A percentile compares a stretch with the other conserved stretches of the same genome.
phyloP scores from a whole-genome alignment of 1,139 yeast species.

The Geotrichum klebahnii region DNA sequence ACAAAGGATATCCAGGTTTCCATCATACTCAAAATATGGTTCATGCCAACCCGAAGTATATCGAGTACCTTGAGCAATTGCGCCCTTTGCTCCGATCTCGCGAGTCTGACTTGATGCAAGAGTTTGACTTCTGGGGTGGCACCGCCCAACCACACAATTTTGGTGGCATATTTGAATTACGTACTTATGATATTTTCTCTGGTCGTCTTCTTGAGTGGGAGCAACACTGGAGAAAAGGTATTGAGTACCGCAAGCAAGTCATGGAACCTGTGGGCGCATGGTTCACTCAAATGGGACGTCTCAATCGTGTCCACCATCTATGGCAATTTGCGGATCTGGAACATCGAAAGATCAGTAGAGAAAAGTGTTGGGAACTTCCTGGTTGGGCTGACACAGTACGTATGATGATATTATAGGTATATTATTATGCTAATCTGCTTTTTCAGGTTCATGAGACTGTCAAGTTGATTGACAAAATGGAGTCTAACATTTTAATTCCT shows the following conservation, averaged over 20 bases:
- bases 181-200: slow-evolving; percentile 41
- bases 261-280: slow-evolving; percentile 49
- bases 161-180: slow-evolving; percentile 44
- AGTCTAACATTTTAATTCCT: slow-evolving; percentile 42
- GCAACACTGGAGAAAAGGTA: slow-evolving; percentile 42
- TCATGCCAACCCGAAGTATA: slow-evolving; percentile 36
- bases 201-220: slow-evolving; percentile 45
- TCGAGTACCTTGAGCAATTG: slow-evolving; percentile 34
- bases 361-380: slow-evolving; percentile 44
- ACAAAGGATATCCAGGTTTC: slow-evolving; percentile 43
- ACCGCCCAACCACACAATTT: slow-evolving; percentile 43
- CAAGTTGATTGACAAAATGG: slow-evolving; percentile 41
- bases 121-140: slow-evolving; percentile 46
- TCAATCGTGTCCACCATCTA: slow-evolving; percentile 43
- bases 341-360: slow-evolving; percentile 42
- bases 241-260: slow-evolving; percentile 43
- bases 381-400: slow-evolving; percentile 43
- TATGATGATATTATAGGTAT: neutral
- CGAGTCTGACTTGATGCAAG: slow-evolving; percentile 40
- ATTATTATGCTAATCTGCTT: slow-evolving; percentile 16
- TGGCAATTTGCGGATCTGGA: slow-evolving; percentile 47
- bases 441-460: slow-evolving; percentile 42
- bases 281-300: slow-evolving; percentile 43
- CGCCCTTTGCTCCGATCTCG: slow-evolving; percentile 39
- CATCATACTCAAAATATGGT: slow-evolving; percentile 40